phyloP scores from a whole-genome alignment of 176 grass and related monocot species.

The Rhynchospora breviuscula region DNA sequence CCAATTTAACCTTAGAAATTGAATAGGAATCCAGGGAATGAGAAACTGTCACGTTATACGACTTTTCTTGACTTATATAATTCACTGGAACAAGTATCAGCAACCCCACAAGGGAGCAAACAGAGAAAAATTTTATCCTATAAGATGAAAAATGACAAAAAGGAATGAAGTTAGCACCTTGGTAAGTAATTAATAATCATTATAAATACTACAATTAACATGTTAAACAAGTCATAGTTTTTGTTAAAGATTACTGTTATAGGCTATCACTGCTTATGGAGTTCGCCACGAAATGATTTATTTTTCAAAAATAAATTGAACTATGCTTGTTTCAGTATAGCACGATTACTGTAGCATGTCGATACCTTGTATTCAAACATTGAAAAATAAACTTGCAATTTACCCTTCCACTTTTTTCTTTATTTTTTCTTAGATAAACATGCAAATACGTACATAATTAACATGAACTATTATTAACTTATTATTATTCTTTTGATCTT shows the following conservation, averaged over 20 bases:
- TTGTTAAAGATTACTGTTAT: too few species aligned
- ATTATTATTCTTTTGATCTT: not conserved
- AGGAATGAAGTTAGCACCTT: not conserved
- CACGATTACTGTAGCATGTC: too few species aligned
- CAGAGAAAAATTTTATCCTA: slow-evolving; percentile 68
- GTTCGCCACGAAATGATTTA: not conserved
- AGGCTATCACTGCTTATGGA: too few species aligned
- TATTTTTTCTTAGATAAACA: too few species aligned
- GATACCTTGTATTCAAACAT: too few species aligned
- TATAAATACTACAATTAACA: not conserved
- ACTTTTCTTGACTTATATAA: slow-evolving; percentile 37
- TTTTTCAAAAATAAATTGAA: not conserved
- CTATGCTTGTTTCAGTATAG: too few species aligned
- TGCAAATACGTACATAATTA: not conserved
- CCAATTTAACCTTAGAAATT: slow-evolving; percentile 51
- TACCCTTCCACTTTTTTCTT: too few species aligned
- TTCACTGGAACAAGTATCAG: slow-evolving; percentile 67
- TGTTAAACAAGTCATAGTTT: too few species aligned
- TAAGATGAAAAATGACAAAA: not conserved
- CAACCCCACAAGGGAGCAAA: slow-evolving; percentile 63
- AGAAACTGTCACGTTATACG: slow-evolving; percentile 17
- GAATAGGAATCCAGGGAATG: slow-evolving; percentile 78
- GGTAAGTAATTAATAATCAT: not conserved
- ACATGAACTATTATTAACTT: too few species aligned
- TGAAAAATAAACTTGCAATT: too few species aligned